Evolutionary conservation across 2,329 filamentous ascomycete genomes (phyloP).

Genomic region (Cladosporium sp.): DNA sequence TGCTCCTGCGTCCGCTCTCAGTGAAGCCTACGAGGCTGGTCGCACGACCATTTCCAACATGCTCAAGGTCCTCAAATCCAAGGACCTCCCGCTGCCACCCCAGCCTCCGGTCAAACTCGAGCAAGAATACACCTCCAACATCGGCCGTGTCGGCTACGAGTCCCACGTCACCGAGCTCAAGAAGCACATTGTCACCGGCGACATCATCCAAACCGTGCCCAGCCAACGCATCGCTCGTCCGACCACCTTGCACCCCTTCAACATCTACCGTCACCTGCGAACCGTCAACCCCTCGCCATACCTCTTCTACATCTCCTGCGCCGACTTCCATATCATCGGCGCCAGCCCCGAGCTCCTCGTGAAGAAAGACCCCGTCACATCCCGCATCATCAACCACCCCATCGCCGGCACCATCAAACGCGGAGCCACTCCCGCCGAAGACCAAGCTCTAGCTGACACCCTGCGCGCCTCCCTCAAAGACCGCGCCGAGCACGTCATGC

Average conservation of each 20-base stretch:
- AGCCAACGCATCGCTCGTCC: conserved; percentile 89
- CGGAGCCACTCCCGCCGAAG: conserved; percentile 74
- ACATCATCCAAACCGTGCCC: conserved; percentile 97
- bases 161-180: conserved; percentile 81
- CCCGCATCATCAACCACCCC: conserved; percentile 88
- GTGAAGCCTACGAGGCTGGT: conserved; percentile 65
- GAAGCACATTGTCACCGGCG: conserved; percentile 81
- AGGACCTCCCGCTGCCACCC: conserved; percentile 61
- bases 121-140: conserved; percentile 84
- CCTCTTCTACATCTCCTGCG: conserved; percentile 91
- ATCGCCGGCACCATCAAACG: conserved; percentile 94
- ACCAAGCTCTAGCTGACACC: conserved; percentile 71
- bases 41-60: conserved; percentile 59
- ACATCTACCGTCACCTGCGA: conserved; percentile 91
- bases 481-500: conserved; percentile 92
- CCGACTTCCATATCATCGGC: conserved; percentile 89
- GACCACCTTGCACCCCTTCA: conserved; percentile 90
- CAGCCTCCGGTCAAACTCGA: conserved; percentile 68
- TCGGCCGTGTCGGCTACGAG: conserved; percentile 84
- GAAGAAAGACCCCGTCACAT: conserved; percentile 66
- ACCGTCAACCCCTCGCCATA: conserved; percentile 98
- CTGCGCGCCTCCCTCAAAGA: conserved; percentile 81
- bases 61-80: conserved; percentile 66
- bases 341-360: conserved; percentile 93
- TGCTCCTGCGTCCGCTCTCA: conserved; percentile 45